phyloP scores from a whole-genome alignment of 306 rosid genomes.

The Cajanus cajan region DNA sequence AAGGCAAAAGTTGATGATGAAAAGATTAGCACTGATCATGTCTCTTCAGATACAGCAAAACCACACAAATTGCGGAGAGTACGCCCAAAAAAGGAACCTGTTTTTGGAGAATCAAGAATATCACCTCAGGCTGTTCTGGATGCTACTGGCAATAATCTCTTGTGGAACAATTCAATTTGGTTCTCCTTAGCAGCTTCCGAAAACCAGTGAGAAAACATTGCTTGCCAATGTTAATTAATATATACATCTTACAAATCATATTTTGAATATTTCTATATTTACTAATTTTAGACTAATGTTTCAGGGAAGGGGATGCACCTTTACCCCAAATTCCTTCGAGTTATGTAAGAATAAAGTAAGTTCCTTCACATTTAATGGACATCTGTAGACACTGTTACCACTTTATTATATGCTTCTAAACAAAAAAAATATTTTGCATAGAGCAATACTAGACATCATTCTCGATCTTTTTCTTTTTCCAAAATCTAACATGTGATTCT shows the following conservation, averaged over 20 bases:
- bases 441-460: neutral
- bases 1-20: slow-evolving; percentile 52
- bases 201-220: slow-evolving; percentile 61
- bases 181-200: slow-evolving; percentile 69
- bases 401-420: neutral
- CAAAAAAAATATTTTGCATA: neutral
- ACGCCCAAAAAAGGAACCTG: slow-evolving; percentile 58
- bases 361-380: slow-evolving; percentile 7
- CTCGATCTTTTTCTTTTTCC: neutral
- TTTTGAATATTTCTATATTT: neutral
- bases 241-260: neutral
- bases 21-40: slow-evolving; percentile 39
- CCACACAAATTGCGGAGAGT: slow-evolving; percentile 51
- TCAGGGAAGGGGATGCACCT: slow-evolving; percentile 66
- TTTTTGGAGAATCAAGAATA: slow-evolving; percentile 44
- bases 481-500: neutral
- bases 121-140: slow-evolving; percentile 55
- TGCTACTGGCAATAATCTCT: slow-evolving; percentile 36
- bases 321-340: slow-evolving; percentile 63
- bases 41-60: slow-evolving; percentile 38
- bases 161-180: slow-evolving; percentile 64
- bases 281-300: slow-evolving; percentile 34
- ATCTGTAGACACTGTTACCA: neutral
- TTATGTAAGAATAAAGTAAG: slow-evolving; percentile 73
- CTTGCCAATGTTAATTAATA: slow-evolving; percentile 17